A percentile compares a stretch with the other conserved stretches of the same genome.
Conservation (phyloP, 2,329 filamentous ascomycete genomes). For the Aspergillus hortae region DNA sequence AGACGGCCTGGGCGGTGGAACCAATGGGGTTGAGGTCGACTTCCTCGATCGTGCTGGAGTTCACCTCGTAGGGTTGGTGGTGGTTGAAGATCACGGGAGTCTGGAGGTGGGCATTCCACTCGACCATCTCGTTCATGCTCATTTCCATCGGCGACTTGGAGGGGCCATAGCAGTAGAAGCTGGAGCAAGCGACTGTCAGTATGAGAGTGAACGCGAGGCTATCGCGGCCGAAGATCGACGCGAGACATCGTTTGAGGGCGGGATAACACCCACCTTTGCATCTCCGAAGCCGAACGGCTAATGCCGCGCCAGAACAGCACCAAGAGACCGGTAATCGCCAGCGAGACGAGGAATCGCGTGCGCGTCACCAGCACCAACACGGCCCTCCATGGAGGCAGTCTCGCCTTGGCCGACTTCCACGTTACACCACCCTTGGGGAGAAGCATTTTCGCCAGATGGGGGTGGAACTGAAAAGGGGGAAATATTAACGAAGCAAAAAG, state of each 20-base stretch:
- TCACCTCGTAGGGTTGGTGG: conserved; percentile 81
- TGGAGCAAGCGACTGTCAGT: conserved; percentile 38
- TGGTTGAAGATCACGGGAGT: conserved; percentile 97
- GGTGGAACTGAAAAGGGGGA: conserved; percentile 1
- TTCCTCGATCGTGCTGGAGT: conserved; percentile 71
- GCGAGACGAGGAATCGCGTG: conserved; percentile 71
- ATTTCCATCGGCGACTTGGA: conserved; percentile 95
- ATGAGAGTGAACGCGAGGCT: neutral
- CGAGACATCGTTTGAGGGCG: neutral
- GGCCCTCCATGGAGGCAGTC: conserved; percentile 72
- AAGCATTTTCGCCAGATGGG: conserved; percentile 61
- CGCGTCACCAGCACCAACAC: conserved; percentile 68
- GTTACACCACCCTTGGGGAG: conserved; percentile 83
- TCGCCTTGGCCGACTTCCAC: conserved; percentile 85
- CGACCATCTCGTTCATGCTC: conserved; percentile 81
- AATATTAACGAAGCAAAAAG: neutral
- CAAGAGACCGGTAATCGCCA: conserved; percentile 67
- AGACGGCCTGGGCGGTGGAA: conserved; percentile 72
- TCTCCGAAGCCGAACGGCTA: conserved; percentile 73
- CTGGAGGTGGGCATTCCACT: conserved; percentile 83
- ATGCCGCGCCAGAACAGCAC: conserved; percentile 87
- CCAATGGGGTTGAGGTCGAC: conserved; percentile 81
- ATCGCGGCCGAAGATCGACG: conserved; percentile 1
- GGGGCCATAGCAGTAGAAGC: conserved; percentile 97
- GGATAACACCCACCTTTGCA: conserved; percentile 70